A percentile compares a stretch with the other conserved stretches of the same genome.
Evolutionary conservation across 1,284 basidiomycete genomes (phyloP).

Genomic region (Cerrena zonata): DNA sequence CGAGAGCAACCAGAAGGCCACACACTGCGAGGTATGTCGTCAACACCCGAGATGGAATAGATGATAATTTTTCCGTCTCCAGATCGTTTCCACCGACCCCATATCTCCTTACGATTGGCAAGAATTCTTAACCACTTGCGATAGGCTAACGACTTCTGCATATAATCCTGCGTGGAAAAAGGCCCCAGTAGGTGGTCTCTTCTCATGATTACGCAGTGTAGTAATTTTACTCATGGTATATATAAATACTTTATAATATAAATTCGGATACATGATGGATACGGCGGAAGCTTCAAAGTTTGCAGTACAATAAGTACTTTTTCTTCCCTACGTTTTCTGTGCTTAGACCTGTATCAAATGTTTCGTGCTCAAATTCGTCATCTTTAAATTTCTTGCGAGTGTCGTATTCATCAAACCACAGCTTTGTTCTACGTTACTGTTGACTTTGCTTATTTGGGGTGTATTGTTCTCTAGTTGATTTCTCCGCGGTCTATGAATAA

Average conservation of each 20-base stretch:
- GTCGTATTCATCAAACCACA: too few relatives aligned
- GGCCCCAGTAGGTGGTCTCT: neutral
- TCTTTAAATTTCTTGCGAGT: too few relatives aligned
- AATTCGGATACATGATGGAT: neutral
- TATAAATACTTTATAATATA: neutral
- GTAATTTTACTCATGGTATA: neutral
- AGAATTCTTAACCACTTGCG: conserved; percentile 49
- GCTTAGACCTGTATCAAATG: too few relatives aligned
- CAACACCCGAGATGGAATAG: neutral
- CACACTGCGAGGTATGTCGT: conserved; percentile 48
- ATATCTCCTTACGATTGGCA: conserved; percentile 42
- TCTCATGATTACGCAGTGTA: neutral
- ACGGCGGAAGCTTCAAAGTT: too few relatives aligned
- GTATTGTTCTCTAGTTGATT: too few relatives aligned
- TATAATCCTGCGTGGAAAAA: conserved; percentile 14
- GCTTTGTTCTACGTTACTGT: too few relatives aligned
- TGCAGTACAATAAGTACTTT: too few relatives aligned
- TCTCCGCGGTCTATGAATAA: too few relatives aligned
- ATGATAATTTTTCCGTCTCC: neutral
- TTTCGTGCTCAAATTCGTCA: too few relatives aligned
- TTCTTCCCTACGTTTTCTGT: too few relatives aligned
- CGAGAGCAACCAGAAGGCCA: conserved; percentile 48
- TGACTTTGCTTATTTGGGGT: too few relatives aligned
- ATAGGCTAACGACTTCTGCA: conserved; percentile 35
- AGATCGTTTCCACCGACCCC: conserved; percentile 45